Evolutionary conservation across 257 asterid genomes (phyloP).

Genomic region (Solanum neorickii): DNA sequence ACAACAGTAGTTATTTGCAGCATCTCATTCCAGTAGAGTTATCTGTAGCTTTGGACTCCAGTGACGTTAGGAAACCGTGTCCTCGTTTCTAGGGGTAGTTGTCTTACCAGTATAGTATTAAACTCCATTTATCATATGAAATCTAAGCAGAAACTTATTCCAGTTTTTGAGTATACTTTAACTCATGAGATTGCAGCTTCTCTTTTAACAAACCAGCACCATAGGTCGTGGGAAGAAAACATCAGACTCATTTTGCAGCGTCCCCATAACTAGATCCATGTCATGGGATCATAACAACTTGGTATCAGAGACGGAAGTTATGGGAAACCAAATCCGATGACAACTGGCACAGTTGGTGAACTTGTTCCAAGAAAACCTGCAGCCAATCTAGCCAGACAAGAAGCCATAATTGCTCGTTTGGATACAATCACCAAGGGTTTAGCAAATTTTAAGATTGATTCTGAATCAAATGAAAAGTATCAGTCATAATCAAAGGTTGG

Average conservation of each 20-base stretch:
- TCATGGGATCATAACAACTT: background rate
- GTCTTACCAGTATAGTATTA: background rate
- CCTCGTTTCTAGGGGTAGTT: background rate
- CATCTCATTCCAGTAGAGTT: background rate
- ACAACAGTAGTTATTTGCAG: background rate
- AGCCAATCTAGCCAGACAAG: background rate
- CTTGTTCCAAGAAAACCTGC: background rate
- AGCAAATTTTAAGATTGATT: background rate
- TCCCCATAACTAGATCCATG: background rate
- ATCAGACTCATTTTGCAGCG: background rate
- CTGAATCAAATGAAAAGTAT: background rate
- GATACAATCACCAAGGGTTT: background rate
- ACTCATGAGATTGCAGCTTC: background rate
- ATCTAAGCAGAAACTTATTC: background rate
- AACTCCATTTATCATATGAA: background rate
- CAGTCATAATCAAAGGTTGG: background rate
- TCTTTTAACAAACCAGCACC: background rate
- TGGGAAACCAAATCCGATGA: background rate
- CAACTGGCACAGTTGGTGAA: background rate
- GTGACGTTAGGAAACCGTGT: background rate
- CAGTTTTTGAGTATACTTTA: background rate
- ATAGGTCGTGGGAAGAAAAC: background rate
- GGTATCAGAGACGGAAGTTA: background rate
- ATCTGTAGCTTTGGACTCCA: background rate
- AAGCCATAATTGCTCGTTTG: background rate